These are phyloP conservation scores for Penicillium sp. DNA, from an alignment of 2,329 filamentous ascomycete genomes.

Conservation along the genomic window DNA sequence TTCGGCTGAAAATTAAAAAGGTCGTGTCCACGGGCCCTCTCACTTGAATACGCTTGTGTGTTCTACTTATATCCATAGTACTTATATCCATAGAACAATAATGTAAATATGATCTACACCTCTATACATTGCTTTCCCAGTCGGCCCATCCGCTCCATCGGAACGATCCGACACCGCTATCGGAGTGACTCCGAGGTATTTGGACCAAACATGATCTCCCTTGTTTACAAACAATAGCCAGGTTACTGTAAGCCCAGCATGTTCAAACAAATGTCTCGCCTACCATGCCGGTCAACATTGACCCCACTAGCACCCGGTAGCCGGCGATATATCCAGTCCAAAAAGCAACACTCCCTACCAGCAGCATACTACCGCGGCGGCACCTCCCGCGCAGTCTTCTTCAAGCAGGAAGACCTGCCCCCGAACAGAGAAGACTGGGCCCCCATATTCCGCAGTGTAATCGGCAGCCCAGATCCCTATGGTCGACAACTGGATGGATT, in stretches of 20 bases:
- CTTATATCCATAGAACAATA: no score
- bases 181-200: slow-evolving; percentile 1
- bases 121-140: no score
- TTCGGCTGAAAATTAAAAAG: slow-evolving; percentile 50
- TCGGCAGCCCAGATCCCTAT: slow-evolving; percentile 58
- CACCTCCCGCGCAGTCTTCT: slow-evolving; percentile 60
- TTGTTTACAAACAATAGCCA: background rate
- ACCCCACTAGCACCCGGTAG: background rate
- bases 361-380: slow-evolving; percentile 59
- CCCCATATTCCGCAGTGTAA: slow-evolving; percentile 49
- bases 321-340: slow-evolving; percentile 7
- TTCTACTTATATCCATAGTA: background rate
- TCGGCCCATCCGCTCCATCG: background rate
- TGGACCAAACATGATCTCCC: background rate
- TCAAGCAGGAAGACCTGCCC: slow-evolving; percentile 48
- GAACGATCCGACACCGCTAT: slow-evolving; percentile 2
- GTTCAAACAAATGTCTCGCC: background rate
- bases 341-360: slow-evolving; percentile 32
- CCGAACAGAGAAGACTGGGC: slow-evolving; percentile 40
- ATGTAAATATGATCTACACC: background rate
- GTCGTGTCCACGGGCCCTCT: background rate
- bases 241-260: background rate
- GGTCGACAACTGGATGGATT: slow-evolving; percentile 65
- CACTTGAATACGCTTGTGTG: background rate
- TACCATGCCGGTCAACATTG: background rate